phyloP scores from a whole-genome alignment of 495 filamentous ascomycete genomes.

The Endocarpon pusillum region DNA sequence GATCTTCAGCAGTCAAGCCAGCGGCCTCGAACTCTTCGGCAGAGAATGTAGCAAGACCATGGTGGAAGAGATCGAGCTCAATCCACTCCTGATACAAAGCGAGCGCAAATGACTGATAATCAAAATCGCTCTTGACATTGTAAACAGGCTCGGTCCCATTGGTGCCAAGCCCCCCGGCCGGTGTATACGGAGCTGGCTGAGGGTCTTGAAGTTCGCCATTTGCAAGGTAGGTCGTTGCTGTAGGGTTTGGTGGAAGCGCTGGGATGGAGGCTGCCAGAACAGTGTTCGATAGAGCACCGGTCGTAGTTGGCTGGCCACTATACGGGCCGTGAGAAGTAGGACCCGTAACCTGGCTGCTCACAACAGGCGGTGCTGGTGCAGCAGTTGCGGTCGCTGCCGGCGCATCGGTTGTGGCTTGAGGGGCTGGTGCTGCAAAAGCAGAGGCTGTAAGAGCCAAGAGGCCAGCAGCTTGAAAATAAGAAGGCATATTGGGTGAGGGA shows the following conservation, averaged over 20 bases:
- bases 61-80: slow-evolving; percentile 75
- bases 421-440: background rate
- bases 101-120: slow-evolving; percentile 52
- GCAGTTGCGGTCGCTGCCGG: background rate
- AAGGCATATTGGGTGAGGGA: too few species aligned
- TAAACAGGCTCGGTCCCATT: slow-evolving; percentile 62
- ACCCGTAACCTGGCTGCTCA: slow-evolving; percentile 1
- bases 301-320: slow-evolving; percentile 39
- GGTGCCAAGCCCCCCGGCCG: slow-evolving; percentile 63
- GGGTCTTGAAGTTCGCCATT: slow-evolving; percentile 49
- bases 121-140: slow-evolving; percentile 51
- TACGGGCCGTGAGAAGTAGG: slow-evolving; percentile 31
- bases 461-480: background rate
- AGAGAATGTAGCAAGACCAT: slow-evolving; percentile 54
- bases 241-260: slow-evolving; percentile 23
- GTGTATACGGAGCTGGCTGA: slow-evolving; percentile 55
- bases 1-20: slow-evolving; percentile 50
- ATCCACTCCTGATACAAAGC: slow-evolving; percentile 74
- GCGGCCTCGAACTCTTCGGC: slow-evolving; percentile 50
- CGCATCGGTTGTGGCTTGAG: background rate
- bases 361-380: background rate
- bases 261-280: slow-evolving; percentile 32
- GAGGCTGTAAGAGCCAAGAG: background rate
- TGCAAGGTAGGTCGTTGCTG: slow-evolving; percentile 45
- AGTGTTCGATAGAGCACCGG: slow-evolving; percentile 36